Evolutionary conservation across 2,329 filamentous ascomycete species (phyloP), one percentile per base, ranked within the genome.

Genomic region (Ophiostoma ulmi): DNA sequence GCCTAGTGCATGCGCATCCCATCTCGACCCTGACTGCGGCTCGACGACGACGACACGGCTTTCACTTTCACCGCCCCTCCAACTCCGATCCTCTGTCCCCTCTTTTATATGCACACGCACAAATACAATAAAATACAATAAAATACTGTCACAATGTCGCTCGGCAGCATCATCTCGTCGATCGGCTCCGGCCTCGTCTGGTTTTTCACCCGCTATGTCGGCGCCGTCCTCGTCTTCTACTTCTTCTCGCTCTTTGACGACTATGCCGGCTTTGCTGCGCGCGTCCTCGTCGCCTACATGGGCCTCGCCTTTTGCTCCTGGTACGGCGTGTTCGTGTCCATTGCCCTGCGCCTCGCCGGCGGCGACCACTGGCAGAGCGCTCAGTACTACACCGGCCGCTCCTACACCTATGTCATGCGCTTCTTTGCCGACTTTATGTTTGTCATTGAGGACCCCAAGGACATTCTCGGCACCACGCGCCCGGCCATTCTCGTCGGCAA

Each of bases 401-500:
- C 85, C 74, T 98, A 97, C 85, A 91, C 94, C 79, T 91, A 87
- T 81, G 78, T 86, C 75, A 96, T 97, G 91, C 84, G 85, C 75
- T 79, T 86, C 65, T 86, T 87, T 67, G 93, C 93, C 0, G 94
- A 94, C 72, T 85, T 97, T 67, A 86, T 84, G 72, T 97, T 98
- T 78, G 84, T 87, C 73, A 81, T 97, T 68, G 85, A 90, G 64
- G 92, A 94, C 76, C 83, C 88, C 55, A 78, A 88, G 72, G 80
- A 88, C 74, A 78, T 89, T 75, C 86, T 94, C 72, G 81, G 82
- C 66, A 89, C 84, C 11, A 74, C 83, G 38, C 87, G 94, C 69
- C 95, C 95, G 0, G 94, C 92, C 71, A 91, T 99, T 71, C 94
- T 99, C 77, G 85, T 99, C 75, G 91, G 91, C 58, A 98, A 98